Percentiles rank a stretch among this genome's conserved stretches.
Conservation (phyloP, 768 basidiomycete species). For the Pisolithus microcarpus region DNA sequence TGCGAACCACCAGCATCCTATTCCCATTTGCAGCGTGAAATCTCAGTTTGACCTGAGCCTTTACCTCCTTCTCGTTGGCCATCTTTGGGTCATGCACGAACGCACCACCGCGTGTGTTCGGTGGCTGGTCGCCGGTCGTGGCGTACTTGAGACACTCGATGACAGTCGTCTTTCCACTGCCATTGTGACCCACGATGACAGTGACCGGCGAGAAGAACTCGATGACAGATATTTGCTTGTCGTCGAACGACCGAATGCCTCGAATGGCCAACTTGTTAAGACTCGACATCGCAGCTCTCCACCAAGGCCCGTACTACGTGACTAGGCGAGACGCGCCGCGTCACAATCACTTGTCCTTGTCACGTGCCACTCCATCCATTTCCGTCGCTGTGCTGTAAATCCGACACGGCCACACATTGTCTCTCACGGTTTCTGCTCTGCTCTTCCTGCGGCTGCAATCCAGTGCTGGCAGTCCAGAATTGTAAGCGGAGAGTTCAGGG, state of each 20-base stretch:
- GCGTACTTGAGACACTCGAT: constrained; percentile 99
- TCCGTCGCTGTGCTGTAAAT: no score
- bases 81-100: constrained; percentile 99
- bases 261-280: constrained; percentile 92
- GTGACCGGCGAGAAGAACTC: constrained; percentile 98
- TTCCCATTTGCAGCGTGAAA: constrained; percentile 87
- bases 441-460: no score
- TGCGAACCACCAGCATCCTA: constrained; percentile 85
- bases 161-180: constrained; percentile 97
- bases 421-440: no score
- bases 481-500: no score
- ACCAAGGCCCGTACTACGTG: no score
- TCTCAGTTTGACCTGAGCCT: constrained; percentile 93
- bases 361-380: background rate
- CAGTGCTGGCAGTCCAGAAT: no score
- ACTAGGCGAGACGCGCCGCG: background rate
- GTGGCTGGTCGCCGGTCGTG: constrained; percentile 95
- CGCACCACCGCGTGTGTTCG: constrained; percentile 96
- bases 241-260: constrained; percentile 93
- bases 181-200: constrained; percentile 98
- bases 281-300: constrained; percentile 51
- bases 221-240: constrained; percentile 88
- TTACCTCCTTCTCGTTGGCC: constrained; percentile 98
- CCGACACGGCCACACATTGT: no score
- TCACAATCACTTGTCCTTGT: background rate